Base-by-base conservation (phyloP, 306 rosid species). In the Malus domestica region DNA sequence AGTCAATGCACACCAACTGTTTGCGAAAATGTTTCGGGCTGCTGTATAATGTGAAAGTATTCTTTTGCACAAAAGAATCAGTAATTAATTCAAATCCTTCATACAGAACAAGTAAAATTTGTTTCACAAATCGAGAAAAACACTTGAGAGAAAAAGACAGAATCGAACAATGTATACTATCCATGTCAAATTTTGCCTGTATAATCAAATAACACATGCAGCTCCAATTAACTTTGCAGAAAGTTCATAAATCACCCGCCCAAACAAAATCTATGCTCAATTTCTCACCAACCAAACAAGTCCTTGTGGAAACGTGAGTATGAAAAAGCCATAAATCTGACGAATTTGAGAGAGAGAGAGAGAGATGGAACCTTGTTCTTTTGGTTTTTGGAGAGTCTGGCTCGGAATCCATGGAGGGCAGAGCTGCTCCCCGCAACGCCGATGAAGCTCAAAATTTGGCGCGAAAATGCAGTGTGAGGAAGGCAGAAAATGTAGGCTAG, bases 301-400 rank as follows among this genome's bases (percentile, higher is more conserved):
- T 14, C 42, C 25, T 8, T 18, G n/a, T 51, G 46, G 35, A 60
- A 63, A 25, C 15, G 57, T 71, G 45, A 40, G 54, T 20, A 13
- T 29, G 59, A 6, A 18, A 6, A 29, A 29, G 25, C 71, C 63
- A 12, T 32, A 40, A 54, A 68, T 29, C 46, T 25, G 64, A 70
- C 2, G 4, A 63, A 27, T 64, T 25, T 46, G 75, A 68, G 42
- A 42, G 30, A 6, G n/a, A 51, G 30, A 6, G n/a, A 60, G 33
- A 23, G 62, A 61, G 45, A 54, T 35, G 58, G 42, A 40, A 85
- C 88, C 88, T 82, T 32, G 73, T n/a, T 54, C n/a, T 35, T 67
- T 22, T 78, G 58, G 57, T 10, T 76, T 82, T 79, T 61, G 18
- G 75, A 69, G 19, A 22, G 64, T 76, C 74, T 22, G 70, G 45